These are phyloP conservation scores for Tricholoma terreum DNA, from an alignment of 768 basidiomycete species.

Conservation along the genomic window DNA sequence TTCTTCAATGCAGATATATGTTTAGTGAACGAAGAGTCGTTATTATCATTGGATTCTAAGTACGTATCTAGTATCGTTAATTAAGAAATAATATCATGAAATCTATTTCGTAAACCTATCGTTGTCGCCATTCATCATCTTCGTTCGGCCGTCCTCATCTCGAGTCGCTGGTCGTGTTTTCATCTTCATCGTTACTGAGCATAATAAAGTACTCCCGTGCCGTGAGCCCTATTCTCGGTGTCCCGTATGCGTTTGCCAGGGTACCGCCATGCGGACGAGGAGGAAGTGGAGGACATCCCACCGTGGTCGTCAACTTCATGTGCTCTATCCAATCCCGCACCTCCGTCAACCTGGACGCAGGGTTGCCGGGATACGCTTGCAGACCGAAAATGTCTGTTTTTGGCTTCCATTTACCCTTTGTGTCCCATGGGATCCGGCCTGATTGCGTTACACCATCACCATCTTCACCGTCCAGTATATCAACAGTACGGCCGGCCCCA, in stretches of 20 bases:
- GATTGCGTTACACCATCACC: background rate
- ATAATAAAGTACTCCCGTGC: background rate
- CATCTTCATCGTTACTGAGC: background rate
- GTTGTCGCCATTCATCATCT: too few species aligned
- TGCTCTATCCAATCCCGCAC: too few species aligned
- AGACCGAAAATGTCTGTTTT: too few species aligned
- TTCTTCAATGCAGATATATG: too few species aligned
- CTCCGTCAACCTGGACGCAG: too few species aligned
- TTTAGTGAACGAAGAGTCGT: background rate
- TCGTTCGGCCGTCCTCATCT: too few species aligned
- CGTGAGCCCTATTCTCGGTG: background rate
- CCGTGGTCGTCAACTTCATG: background rate
- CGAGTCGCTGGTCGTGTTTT: background rate
- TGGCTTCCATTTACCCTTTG: background rate
- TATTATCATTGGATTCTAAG: background rate
- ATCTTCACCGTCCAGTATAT: too few species aligned
- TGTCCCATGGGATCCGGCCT: background rate
- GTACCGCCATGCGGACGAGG: background rate
- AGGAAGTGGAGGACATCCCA: background rate
- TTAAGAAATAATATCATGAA: background rate
- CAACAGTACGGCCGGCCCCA: too few species aligned
- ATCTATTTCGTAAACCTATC: too few species aligned
- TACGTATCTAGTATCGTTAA: background rate
- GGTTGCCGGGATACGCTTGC: too few species aligned
- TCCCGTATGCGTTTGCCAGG: background rate